phyloP scores from a whole-genome alignment of 1,284 basidiomycete genomes.

The Sanghuangporus weigelae region DNA sequence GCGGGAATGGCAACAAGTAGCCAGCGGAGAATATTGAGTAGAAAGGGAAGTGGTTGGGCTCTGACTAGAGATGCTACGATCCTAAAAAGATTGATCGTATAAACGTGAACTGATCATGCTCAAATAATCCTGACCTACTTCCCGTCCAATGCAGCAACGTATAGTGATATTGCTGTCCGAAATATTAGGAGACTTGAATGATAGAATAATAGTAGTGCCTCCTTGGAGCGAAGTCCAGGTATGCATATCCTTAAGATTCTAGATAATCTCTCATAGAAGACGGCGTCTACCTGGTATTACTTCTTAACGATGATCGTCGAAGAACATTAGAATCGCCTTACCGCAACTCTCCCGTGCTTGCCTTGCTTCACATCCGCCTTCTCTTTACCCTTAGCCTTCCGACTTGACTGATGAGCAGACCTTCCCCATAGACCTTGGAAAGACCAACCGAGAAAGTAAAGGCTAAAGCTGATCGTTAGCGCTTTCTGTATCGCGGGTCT shows the following conservation, averaged over 20 bases:
- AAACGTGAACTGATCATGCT: neutral
- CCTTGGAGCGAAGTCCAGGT: constrained; percentile 79
- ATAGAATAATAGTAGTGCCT: constrained; percentile 81
- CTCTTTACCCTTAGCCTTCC: constrained; percentile 36
- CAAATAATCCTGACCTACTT: constrained; percentile 47
- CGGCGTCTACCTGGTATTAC: constrained; percentile 69
- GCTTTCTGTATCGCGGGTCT: constrained; percentile 65
- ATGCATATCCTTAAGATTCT: constrained; percentile 85
- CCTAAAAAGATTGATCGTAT: constrained; percentile 34
- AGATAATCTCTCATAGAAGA: constrained; percentile 83
- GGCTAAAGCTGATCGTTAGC: constrained; percentile 58
- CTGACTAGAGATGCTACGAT: constrained; percentile 96
- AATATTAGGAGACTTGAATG: constrained; percentile 87
- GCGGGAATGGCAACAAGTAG: constrained; percentile 91
- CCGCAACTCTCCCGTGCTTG: constrained; percentile 58
- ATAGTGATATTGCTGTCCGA: constrained; percentile 89
- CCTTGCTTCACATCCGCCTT: constrained; percentile 32
- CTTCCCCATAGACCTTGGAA: constrained; percentile 43
- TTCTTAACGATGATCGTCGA: neutral
- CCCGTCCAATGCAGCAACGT: constrained; percentile 92
- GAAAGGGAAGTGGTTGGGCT: constrained; percentile 75
- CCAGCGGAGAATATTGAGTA: constrained; percentile 86
- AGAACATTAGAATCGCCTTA: constrained; percentile 31
- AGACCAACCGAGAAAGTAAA: constrained; percentile 59
- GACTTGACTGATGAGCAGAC: constrained; percentile 22